Conservation (phyloP, 352 stramenopile species). For the Phytophthora ramorum region DNA sequence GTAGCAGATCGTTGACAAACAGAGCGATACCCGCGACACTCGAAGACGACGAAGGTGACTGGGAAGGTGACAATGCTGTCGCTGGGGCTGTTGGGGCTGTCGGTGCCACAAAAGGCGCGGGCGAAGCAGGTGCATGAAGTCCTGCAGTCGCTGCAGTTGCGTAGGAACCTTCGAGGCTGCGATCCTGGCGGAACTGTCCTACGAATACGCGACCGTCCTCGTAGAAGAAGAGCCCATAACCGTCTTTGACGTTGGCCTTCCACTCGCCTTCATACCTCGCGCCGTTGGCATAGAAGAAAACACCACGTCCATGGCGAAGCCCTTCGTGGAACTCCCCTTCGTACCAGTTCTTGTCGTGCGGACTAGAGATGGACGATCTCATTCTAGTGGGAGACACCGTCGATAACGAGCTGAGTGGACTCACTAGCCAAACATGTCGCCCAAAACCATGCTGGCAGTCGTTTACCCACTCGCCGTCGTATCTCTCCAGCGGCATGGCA, state of each 20-base stretch:
- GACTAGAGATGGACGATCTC: slow-evolving; percentile 3
- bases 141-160: slow-evolving; percentile 24
- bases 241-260: slow-evolving; percentile 82
- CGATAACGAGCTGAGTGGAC: background rate
- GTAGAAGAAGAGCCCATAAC: slow-evolving; percentile 73
- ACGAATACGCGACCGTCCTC: slow-evolving; percentile 72
- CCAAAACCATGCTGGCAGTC: slow-evolving; percentile 84
- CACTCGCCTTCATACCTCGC: slow-evolving; percentile 87
- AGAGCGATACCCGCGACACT: slow-evolving; percentile 46
- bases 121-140: background rate
- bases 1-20: slow-evolving; percentile 62
- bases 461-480: slow-evolving; percentile 76
- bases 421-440: slow-evolving; percentile 77
- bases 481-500: slow-evolving; percentile 50
- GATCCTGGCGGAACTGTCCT: slow-evolving; percentile 54
- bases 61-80: slow-evolving; percentile 9
- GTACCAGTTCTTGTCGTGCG: slow-evolving; percentile 85
- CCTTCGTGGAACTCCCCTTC: slow-evolving; percentile 78
- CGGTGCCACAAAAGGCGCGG: background rate
- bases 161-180: slow-evolving; percentile 41
- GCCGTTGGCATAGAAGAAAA: slow-evolving; percentile 90
- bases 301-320: slow-evolving; percentile 66
- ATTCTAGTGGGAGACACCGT: slow-evolving; percentile 8
- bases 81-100: slow-evolving; percentile 5
- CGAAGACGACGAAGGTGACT: slow-evolving; percentile 13